Conservation (phyloP, 2,329 filamentous ascomycete genomes). For the Fusarium napiforme region DNA sequence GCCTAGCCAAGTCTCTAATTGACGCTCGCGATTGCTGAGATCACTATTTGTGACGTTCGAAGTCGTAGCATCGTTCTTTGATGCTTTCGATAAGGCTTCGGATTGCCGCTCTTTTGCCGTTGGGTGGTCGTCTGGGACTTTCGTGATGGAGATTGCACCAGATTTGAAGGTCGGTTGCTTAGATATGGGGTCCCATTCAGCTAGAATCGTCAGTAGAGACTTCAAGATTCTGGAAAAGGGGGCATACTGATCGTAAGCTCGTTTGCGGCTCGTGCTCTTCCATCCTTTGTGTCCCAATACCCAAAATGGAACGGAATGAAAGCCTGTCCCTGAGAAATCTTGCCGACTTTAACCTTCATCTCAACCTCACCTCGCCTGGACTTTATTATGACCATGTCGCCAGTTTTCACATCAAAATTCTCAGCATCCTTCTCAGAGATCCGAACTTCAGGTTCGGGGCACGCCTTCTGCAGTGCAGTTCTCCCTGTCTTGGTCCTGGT, state of each 20-base stretch:
- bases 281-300: neutral
- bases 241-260: neutral
- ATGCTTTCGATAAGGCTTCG: fast-evolving
- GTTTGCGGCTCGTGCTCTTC: neutral
- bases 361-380: neutral
- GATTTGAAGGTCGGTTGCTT: neutral
- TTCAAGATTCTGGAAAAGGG: fast-evolving
- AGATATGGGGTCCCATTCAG: neutral
- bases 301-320: constrained; percentile 3
- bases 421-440: neutral
- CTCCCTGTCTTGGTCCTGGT: neutral
- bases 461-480: neutral
- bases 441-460: neutral
- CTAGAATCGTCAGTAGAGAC: neutral
- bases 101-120: neutral
- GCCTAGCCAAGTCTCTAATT: neutral
- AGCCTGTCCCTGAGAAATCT: neutral
- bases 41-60: fast-evolving
- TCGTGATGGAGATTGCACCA: fast-evolving
- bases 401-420: neutral
- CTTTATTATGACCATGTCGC: neutral
- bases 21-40: neutral
- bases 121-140: fast-evolving
- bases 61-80: neutral
- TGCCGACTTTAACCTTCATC: neutral